Base-by-base conservation (phyloP, 2,329 filamentous ascomycete genomes). In the Tolypocladium endophyticum region DNA sequence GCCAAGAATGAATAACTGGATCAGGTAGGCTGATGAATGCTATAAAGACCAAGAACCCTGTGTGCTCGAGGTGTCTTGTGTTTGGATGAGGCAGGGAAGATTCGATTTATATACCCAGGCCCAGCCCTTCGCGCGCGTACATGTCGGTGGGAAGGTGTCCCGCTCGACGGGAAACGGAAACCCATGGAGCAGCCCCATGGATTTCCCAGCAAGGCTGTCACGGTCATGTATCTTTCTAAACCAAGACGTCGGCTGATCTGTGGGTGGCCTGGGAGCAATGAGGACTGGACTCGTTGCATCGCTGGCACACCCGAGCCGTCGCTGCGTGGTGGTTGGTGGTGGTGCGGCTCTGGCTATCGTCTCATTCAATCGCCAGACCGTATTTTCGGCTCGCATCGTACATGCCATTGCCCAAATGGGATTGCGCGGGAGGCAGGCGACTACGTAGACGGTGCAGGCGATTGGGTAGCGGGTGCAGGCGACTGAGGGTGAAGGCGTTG, bases 331-430 rank as follows among this genome's bases (percentile, higher is more conserved):
- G 41, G 45, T 36, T 58, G 56, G n/a, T n/a, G n/a, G n/a, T n/a
- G n/a, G n/a, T n/a, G n/a, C n/a, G n/a, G n/a, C n/a, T n/a, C n/a
- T 43, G 56, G 56, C 25, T 39, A 45, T 50, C 56, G 56, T 58
- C 56, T 58, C 56, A 53, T 30, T 58, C 45, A 23, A 33, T 30
- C 45, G n/a, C 23, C 56, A 54, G 56, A 58, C 47, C 56, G 45
- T 53, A 16, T 12, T 58, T 47, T 18, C 56, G 56, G 43, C 43
- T 50, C 47, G 56, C 45, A 53, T n/a, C 45, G 30, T 54, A 36
- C 50, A 28, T 12, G 50, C 8, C 5, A 53, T 53, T 53, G 20
- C 50, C 47, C 30, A 30, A 53, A 53, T n/a, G 30, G 50, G 50
- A 18, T 20, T 35, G 50, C 50, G 8, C 50, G 35, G 50, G 50